A percentile compares a stretch with the other conserved stretches of the same genome.
Conservation (phyloP, 208 protist species). For the Wallacemonas rigidus region DNA sequence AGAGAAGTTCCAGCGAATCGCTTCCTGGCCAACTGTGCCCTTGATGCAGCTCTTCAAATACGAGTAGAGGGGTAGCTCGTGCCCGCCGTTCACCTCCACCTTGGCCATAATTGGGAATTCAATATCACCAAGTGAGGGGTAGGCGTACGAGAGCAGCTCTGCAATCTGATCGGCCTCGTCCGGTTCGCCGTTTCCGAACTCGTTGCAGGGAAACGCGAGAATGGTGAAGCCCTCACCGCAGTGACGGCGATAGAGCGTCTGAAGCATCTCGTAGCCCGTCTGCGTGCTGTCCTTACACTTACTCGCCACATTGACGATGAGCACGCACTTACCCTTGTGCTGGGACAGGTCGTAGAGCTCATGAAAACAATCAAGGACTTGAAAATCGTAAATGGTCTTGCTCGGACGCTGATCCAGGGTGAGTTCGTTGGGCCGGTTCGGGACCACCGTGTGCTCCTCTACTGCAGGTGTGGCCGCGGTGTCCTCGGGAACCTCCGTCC, state of each 20-base stretch:
- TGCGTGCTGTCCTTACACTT: slow-evolving; percentile 84
- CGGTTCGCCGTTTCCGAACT: slow-evolving; percentile 87
- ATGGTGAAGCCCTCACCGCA: slow-evolving; percentile 60
- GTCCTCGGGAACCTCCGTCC: not conserved
- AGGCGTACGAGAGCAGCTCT: slow-evolving; percentile 64
- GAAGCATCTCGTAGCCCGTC: slow-evolving; percentile 63
- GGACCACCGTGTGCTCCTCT: slow-evolving; percentile 4
- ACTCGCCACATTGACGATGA: slow-evolving; percentile 91
- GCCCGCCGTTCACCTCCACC: slow-evolving; percentile 88
- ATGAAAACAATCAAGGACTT: slow-evolving; percentile 56
- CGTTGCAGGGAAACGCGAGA: slow-evolving; percentile 91
- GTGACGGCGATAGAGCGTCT: slow-evolving; percentile 74
- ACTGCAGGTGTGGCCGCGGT: not conserved
- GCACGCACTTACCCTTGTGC: slow-evolving; percentile 74
- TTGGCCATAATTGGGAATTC: slow-evolving; percentile 89
- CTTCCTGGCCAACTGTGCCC: slow-evolving; percentile 55
- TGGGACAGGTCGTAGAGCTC: slow-evolving; percentile 76
- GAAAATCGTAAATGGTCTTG: slow-evolving; percentile 74
- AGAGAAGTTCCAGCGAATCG: slow-evolving; percentile 94
- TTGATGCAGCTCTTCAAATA: slow-evolving; percentile 73
- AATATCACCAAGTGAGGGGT: slow-evolving; percentile 25
- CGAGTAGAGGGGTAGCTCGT: slow-evolving; percentile 70
- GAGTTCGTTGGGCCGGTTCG: slow-evolving; percentile 6
- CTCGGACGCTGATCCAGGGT: slow-evolving; percentile 5
- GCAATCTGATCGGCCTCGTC: slow-evolving; percentile 73